phyloP scores from a whole-genome alignment of 306 rosid species.

The Vigna reflexopilosa region DNA sequence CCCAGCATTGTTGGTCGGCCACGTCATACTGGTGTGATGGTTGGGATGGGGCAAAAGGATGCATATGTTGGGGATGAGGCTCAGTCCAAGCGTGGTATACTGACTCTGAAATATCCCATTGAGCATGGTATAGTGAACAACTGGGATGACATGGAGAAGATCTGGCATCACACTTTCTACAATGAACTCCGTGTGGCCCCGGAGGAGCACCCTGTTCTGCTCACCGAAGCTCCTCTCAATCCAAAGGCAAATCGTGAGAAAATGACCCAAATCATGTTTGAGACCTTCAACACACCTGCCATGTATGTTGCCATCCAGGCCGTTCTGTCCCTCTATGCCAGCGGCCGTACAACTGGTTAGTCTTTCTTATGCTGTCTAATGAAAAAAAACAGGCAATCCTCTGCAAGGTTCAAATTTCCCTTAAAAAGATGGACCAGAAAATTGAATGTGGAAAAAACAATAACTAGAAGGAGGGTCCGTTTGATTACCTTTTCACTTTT shows the following conservation, averaged over 20 bases:
- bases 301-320: constrained; percentile 95
- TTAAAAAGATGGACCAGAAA: no score
- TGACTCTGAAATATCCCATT: constrained; percentile 84
- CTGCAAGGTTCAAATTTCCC: not conserved
- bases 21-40: constrained; percentile 97
- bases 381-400: not conserved
- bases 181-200: constrained; percentile 95
- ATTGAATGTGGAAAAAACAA: no score
- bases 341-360: constrained; percentile 96
- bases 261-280: constrained; percentile 96
- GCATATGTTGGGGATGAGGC: constrained; percentile 97
- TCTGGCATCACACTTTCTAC: constrained; percentile 94
- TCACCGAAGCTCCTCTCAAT: constrained; percentile 93
- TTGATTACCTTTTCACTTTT: no score
- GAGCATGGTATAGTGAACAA: constrained; percentile 93
- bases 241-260: constrained; percentile 98
- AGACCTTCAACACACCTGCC: constrained; percentile 92
- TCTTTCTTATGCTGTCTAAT: not conserved
- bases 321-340: constrained; percentile 86
- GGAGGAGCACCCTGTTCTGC: constrained; percentile 92
- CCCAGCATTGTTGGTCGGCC: constrained; percentile 98
- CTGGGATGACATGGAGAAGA: constrained; percentile 98
- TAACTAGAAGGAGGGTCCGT: no score
- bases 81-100: constrained; percentile 87
- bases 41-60: constrained; percentile 95